These are phyloP conservation scores for Alternaria gaisen DNA, from an alignment of 2,329 filamentous ascomycete genomes.

Conservation along the genomic window DNA sequence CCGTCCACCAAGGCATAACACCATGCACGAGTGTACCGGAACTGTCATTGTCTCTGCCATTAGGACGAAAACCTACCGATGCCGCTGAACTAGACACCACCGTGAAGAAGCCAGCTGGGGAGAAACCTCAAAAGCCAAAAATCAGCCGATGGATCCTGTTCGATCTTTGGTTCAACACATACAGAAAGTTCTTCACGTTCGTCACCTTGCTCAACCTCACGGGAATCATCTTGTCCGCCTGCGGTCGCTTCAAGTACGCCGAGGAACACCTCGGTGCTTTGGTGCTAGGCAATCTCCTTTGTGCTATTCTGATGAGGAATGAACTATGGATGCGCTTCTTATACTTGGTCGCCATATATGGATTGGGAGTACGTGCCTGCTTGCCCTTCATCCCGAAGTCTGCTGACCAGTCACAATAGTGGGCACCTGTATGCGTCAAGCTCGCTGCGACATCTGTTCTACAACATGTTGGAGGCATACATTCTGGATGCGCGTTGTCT, in stretches of 20 bases:
- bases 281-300: constrained; percentile 45
- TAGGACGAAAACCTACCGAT: constrained; percentile 25
- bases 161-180: constrained; percentile 49
- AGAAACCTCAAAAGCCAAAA: constrained; percentile 28
- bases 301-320: constrained; percentile 45
- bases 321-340: constrained; percentile 46
- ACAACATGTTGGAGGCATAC: constrained; percentile 47
- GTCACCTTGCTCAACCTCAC: constrained; percentile 41
- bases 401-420: constrained; percentile 29
- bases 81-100: constrained; percentile 25
- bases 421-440: constrained; percentile 44
- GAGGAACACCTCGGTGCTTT: constrained; percentile 46
- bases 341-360: constrained; percentile 45
- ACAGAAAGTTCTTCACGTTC: constrained; percentile 48
- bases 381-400: neutral
- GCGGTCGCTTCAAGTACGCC: constrained; percentile 41
- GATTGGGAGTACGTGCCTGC: constrained; percentile 34
- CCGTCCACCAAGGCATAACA: constrained; percentile 48
- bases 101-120: constrained; percentile 24
- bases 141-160: constrained; percentile 43
- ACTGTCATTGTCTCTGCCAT: constrained; percentile 36
- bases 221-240: constrained; percentile 42
- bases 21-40: constrained; percentile 45
- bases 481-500: constrained; percentile 48
- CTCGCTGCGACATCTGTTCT: constrained; percentile 43